phyloP scores from a whole-genome alignment of 768 basidiomycete species.

The Hydnum rufescens region DNA sequence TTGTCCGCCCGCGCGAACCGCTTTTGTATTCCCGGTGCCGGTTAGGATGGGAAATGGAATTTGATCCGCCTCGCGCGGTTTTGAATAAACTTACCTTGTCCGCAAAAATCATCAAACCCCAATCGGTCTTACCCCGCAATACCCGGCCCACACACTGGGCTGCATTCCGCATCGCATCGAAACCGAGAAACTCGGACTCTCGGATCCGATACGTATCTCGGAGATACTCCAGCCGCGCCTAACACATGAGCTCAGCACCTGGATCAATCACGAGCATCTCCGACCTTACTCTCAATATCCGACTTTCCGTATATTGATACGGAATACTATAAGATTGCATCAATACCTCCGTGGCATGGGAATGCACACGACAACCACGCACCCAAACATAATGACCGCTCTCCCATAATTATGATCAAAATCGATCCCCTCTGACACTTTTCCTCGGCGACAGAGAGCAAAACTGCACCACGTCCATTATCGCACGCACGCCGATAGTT shows the following conservation, averaged over 20 bases:
- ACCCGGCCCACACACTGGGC: conserved; percentile 98
- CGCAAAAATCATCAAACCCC: conserved; percentile 98
- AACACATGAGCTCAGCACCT: neutral
- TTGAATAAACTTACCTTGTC: conserved; percentile 53
- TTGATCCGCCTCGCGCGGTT: neutral
- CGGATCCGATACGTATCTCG: conserved; percentile 97
- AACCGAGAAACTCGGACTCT: conserved; percentile 95
- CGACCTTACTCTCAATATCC: conserved; percentile 77
- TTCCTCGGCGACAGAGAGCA: conserved; percentile 96
- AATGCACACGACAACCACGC: conserved; percentile 17
- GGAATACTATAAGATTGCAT: conserved; percentile 60
- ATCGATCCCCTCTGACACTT: conserved; percentile 99
- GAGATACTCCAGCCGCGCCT: conserved; percentile 85
- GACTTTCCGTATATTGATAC: conserved; percentile 95
- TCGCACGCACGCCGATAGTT: conserved; percentile 97
- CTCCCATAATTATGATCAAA: conserved; percentile 99
- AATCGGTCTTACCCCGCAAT: conserved; percentile 94
- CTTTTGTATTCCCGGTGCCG: conserved; percentile 21
- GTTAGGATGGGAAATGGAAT: neutral
- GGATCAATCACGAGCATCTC: neutral
- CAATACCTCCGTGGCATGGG: no score
- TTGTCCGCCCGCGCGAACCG: conserved; percentile 86
- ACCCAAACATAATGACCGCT: conserved; percentile 99
- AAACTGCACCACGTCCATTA: conserved; percentile 90
- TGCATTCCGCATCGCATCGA: conserved; percentile 98